phyloP scores from a whole-genome alignment of 2,329 filamentous ascomycete genomes.

The Amphichorda felina region DNA sequence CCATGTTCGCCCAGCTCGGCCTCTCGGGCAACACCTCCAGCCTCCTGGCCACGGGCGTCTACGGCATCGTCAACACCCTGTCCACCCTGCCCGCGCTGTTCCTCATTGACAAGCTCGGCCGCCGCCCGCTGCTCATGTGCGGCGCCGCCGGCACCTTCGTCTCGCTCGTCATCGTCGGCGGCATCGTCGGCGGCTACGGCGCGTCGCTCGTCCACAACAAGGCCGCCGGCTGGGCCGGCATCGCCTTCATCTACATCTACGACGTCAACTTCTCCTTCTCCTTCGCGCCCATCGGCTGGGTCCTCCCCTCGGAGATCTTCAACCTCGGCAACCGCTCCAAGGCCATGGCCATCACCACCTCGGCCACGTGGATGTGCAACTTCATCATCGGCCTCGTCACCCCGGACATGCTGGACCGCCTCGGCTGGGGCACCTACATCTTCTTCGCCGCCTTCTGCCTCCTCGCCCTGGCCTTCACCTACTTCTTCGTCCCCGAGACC shows the following conservation, averaged over 20 bases:
- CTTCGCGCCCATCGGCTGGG: slow-evolving; percentile 51
- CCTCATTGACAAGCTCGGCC: slow-evolving; percentile 41
- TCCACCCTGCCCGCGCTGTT: slow-evolving; percentile 29
- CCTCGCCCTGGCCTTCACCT: slow-evolving; percentile 36
- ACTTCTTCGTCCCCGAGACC: slow-evolving; percentile 46
- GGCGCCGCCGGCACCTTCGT: slow-evolving; percentile 53
- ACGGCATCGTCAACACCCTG: slow-evolving; percentile 42
- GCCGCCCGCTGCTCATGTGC: slow-evolving; percentile 50
- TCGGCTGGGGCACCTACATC: slow-evolving; percentile 40
- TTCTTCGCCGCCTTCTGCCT: slow-evolving; percentile 47
- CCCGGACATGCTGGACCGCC: slow-evolving; percentile 38
- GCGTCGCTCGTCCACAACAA: slow-evolving; percentile 18
- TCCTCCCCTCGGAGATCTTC: slow-evolving; percentile 54
- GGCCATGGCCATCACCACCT: slow-evolving; percentile 46
- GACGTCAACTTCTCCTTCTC: slow-evolving; percentile 54
- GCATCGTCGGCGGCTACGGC: slow-evolving; percentile 33
- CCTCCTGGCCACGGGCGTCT: slow-evolving; percentile 44
- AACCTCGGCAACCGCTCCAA: slow-evolving; percentile 44
- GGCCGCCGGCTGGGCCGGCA: slow-evolving; percentile 40
- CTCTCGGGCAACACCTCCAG: slow-evolving; percentile 26
- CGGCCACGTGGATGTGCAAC: slow-evolving; percentile 27
- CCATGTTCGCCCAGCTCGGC: slow-evolving; percentile 30
- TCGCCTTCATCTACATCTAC: slow-evolving; percentile 53
- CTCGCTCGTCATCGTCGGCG: slow-evolving; percentile 42
- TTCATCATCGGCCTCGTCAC: slow-evolving; percentile 22